A percentile compares a stretch with the other conserved stretches of the same genome.
Conservation (phyloP, 148 eudicot genomes). For the Silene conica region DNA sequence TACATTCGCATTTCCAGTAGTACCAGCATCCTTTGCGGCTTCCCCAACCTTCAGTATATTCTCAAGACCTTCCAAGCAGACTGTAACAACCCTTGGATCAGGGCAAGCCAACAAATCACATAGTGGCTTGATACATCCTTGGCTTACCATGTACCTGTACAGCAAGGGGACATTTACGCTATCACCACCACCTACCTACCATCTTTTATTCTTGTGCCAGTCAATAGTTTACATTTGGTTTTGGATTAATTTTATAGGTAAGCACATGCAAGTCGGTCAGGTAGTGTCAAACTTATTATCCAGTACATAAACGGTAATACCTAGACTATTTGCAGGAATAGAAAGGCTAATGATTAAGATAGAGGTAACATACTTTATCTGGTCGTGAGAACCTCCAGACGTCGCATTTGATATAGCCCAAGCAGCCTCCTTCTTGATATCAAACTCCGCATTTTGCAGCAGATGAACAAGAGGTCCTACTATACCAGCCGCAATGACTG, state of each 20-base stretch:
- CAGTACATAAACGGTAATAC: too few relatives aligned
- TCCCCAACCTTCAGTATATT: conserved; percentile 82
- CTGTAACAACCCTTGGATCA: conserved; percentile 80
- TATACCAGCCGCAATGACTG: conserved; percentile 64
- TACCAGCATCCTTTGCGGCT: conserved; percentile 61
- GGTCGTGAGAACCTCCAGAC: conserved; percentile 80
- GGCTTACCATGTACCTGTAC: conserved; percentile 59
- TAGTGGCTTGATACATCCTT: conserved; percentile 79
- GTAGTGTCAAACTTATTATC: too few relatives aligned
- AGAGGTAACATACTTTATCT: conserved; percentile 51
- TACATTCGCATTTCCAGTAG: conserved; percentile 49
- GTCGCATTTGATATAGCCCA: conserved; percentile 94
- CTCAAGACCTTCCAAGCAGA: conserved; percentile 90
- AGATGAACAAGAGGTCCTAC: conserved; percentile 61
- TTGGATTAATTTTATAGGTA: too few relatives aligned
- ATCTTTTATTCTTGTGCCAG: not conserved
- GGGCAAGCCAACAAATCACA: conserved; percentile 80
- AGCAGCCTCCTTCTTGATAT: conserved; percentile 91
- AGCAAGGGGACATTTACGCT: conserved; percentile 2
- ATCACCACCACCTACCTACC: not conserved
- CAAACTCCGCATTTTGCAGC: conserved; percentile 84
- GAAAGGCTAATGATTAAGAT: not conserved
- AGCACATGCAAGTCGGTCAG: too few relatives aligned
- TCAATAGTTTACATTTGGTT: too few relatives aligned
- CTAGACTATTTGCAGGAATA: not conserved